These are phyloP conservation scores for Rachicladosporium sp. DNA, from an alignment of 2,329 filamentous ascomycete genomes.

Conservation along the genomic window DNA sequence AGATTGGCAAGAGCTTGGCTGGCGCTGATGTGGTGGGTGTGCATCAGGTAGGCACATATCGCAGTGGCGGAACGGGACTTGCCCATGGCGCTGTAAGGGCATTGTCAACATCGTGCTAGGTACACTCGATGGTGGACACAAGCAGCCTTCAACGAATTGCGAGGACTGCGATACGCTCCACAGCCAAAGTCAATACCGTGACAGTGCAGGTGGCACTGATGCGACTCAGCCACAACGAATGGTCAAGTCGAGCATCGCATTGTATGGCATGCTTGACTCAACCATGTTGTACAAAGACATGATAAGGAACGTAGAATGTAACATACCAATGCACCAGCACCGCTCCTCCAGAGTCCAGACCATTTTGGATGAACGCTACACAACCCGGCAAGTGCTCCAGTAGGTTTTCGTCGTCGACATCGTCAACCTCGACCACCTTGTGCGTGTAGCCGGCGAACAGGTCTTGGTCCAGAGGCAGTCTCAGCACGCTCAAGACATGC, in stretches of 20 bases:
- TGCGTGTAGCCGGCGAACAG: slow-evolving; percentile 53
- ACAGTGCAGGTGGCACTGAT: too few species aligned
- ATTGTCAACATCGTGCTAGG: neutral
- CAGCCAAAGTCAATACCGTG: too few species aligned
- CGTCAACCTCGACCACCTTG: slow-evolving; percentile 72
- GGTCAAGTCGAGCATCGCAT: too few species aligned
- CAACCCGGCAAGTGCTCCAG: slow-evolving; percentile 66
- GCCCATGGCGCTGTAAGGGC: slow-evolving; percentile 66
- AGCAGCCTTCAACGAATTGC: too few species aligned
- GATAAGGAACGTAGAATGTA: neutral
- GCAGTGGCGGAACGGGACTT: slow-evolving; percentile 85
- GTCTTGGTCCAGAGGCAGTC: slow-evolving; percentile 44
- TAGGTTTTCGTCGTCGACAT: slow-evolving; percentile 80
- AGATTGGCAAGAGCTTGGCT: slow-evolving; percentile 59
- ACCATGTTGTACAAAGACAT: too few species aligned
- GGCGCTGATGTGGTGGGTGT: slow-evolving; percentile 37
- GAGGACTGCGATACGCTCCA: too few species aligned
- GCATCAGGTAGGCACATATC: slow-evolving; percentile 73
- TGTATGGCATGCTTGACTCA: too few species aligned
- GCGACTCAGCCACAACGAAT: too few species aligned
- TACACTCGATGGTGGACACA: too few species aligned
- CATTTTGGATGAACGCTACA: slow-evolving; percentile 61
- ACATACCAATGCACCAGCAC: slow-evolving; percentile 50
- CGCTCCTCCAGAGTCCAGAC: slow-evolving; percentile 48
- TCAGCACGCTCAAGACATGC: slow-evolving; percentile 76